Percentiles rank a stretch among this genome's conserved stretches.
phyloP scores from a whole-genome alignment of 2,329 filamentous ascomycete species.

The Acrocalymma vagum region DNA sequence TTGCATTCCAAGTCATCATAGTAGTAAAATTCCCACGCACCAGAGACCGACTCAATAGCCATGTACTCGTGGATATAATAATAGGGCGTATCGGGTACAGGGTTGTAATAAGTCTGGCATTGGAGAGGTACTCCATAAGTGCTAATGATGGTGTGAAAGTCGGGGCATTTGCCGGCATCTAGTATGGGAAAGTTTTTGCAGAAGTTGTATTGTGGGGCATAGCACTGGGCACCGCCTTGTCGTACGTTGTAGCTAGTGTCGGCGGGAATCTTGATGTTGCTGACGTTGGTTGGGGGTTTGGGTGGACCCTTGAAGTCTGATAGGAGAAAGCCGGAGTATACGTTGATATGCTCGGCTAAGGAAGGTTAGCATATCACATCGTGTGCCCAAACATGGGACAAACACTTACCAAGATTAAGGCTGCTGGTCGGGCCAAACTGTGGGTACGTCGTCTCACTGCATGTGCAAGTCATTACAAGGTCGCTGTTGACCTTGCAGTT shows the following conservation, averaged over 20 bases:
- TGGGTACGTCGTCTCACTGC: background rate
- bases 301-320: background rate
- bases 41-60: constrained; percentile 1
- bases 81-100: background rate
- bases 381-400: too few species aligned
- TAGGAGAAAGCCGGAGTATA: constrained; percentile 1
- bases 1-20: constrained; percentile 4
- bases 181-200: too few species aligned
- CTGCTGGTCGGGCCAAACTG: background rate
- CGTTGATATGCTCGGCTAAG: background rate
- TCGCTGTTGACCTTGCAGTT: background rate
- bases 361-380: background rate
- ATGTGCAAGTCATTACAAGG: constrained; percentile 3
- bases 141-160: background rate
- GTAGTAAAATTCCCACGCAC: constrained; percentile 2
- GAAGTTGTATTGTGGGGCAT: too few species aligned
- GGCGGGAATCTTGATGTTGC: constrained; percentile 1
- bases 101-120: too few species aligned
- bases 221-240: background rate
- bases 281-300: background rate
- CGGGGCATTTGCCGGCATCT: constrained; percentile 1
- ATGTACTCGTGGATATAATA: constrained; percentile 1
- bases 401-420: constrained; percentile 1
- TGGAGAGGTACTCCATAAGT: too few species aligned
- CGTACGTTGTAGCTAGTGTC: background rate